Base-by-base conservation (phyloP, 2,329 filamentous ascomycete genomes). In the Aspergillus melleus region DNA sequence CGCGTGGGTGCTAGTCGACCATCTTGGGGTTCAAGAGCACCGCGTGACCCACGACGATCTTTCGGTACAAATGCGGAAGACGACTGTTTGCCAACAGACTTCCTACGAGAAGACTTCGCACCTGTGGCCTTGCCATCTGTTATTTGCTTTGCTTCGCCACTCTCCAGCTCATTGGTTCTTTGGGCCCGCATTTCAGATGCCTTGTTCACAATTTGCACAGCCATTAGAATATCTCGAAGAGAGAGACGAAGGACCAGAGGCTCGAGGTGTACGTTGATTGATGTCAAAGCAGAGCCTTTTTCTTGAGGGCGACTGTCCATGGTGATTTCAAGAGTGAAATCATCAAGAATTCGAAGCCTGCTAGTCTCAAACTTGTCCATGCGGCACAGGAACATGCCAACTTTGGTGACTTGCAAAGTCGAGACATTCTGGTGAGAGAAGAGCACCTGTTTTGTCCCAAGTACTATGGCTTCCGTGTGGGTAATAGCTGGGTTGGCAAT, bases 321-420 rank as follows among this genome's bases (percentile, higher is more conserved):
- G 2, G 91, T 95, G 68, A 96, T 83, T 64, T 95, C 90, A 10
- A 98, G 81, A 2, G 92, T 96, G 74, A 99, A 99, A 75, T 99
- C 93, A 72, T 99, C 96, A 32, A 99, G 86, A 62, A 99, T 96
- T 19, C 95, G 88, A 51, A 99, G 83, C 42, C 92, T 87, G 46
- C 89, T 93, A 3, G 90, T 92, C 67, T 99, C 94, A 67, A 98
- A 98, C 64, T 88, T 91, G 75, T 99, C 96, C 95, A 99, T 99
- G 12, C 95, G 90, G 72, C 96, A 99, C 32, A 99, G 77, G 74
- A 97, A 99, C 95, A 99, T 99, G 67, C 95, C 95, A 55, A 98
- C 86, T 71, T 98, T 89, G 8, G 92, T 93, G 2, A 99, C 87
- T 72, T 99, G 94, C 71, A 99, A 84, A 0, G 95, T 97, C 67